phyloP scores from a whole-genome alignment of 2,329 filamentous ascomycete genomes.

The Fusarium secorum region DNA sequence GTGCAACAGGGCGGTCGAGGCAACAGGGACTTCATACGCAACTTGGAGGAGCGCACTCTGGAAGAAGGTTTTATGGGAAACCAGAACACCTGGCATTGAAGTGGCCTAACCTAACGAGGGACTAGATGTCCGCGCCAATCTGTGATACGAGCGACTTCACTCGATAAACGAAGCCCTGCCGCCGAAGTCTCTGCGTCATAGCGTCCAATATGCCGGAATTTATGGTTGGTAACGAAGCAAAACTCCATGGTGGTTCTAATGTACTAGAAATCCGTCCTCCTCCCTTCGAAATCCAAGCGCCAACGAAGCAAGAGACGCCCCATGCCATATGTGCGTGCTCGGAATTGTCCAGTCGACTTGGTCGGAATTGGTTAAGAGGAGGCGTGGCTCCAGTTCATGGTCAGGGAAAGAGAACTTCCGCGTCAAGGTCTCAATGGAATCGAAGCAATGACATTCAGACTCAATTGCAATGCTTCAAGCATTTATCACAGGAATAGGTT shows the following conservation, averaged over 20 bases:
- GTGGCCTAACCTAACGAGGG: slow-evolving; percentile 25
- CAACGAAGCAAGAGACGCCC: slow-evolving; percentile 18
- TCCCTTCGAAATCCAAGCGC: slow-evolving; percentile 10
- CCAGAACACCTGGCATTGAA: slow-evolving; percentile 73
- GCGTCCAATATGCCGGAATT: slow-evolving; percentile 19
- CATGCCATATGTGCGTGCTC: not conserved
- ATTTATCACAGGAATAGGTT: not conserved
- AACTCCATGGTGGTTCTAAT: slow-evolving; percentile 17
- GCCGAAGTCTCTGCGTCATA: not conserved
- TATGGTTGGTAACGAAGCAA: slow-evolving; percentile 27
- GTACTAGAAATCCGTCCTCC: slow-evolving; percentile 5
- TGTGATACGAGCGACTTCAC: slow-evolving; percentile 15
- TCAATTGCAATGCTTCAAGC: not conserved
- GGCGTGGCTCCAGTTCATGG: slow-evolving; percentile 1
- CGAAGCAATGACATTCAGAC: slow-evolving; percentile 2
- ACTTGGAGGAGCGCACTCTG: slow-evolving; percentile 89
- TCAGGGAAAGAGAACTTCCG: slow-evolving; percentile 7
- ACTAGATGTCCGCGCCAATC: slow-evolving; percentile 29
- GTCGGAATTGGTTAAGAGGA: slow-evolving; percentile 7
- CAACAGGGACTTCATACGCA: slow-evolving; percentile 92
- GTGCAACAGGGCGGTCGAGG: slow-evolving; percentile 66
- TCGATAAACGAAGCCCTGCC: slow-evolving; percentile 12
- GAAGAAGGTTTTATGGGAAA: slow-evolving; percentile 86
- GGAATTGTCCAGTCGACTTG: not conserved
- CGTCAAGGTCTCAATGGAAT: slow-evolving; percentile 4